These are phyloP conservation scores for Diplodia scrobiculata DNA, from an alignment of 2,329 filamentous ascomycete genomes.

Conservation along the genomic window DNA sequence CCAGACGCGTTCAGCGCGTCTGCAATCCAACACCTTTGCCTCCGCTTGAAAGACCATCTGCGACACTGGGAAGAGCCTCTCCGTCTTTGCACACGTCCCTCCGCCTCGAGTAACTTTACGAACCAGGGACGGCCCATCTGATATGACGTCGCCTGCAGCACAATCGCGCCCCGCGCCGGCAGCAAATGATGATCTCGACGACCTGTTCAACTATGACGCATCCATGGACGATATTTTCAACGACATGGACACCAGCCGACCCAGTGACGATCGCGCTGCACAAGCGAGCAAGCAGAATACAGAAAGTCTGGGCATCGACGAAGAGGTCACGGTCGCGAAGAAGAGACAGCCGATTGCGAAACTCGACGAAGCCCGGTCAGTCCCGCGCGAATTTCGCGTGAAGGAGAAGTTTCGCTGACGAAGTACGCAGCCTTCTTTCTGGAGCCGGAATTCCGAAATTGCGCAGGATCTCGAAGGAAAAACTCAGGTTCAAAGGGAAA, in stretches of 20 bases:
- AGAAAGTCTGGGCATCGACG: conserved; percentile 71
- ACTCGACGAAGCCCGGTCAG: conserved; percentile 75
- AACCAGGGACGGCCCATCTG: conserved; percentile 36
- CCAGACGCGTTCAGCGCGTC: conserved; percentile 6
- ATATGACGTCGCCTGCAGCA: conserved; percentile 30
- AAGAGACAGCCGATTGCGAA: conserved; percentile 77
- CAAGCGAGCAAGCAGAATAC: conserved; percentile 19
- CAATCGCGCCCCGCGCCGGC: conserved; percentile 33
- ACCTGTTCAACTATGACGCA: conserved; percentile 75
- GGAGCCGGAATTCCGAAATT: conserved; percentile 81
- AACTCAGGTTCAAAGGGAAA: conserved; percentile 83
- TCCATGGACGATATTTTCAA: conserved; percentile 56
- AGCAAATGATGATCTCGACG: conserved; percentile 58
- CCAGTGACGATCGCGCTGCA: conserved; percentile 31
- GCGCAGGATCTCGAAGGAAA: conserved; percentile 67
- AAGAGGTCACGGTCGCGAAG: conserved; percentile 80
- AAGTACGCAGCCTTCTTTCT: conserved; percentile 69
- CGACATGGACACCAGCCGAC: conserved; percentile 36
- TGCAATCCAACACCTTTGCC: conserved; percentile 28
- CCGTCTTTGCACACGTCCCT: neutral
- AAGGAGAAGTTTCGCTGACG: neutral
- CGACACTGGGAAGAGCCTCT: neutral
- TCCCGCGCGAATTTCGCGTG: conserved; percentile 4
- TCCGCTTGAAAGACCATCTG: neutral
- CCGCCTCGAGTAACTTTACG: neutral